Percentiles rank a stretch among this genome's conserved stretches.
Evolutionary conservation across 805 yeast species (phyloP).

Genomic region (Ogataea siamensis): DNA sequence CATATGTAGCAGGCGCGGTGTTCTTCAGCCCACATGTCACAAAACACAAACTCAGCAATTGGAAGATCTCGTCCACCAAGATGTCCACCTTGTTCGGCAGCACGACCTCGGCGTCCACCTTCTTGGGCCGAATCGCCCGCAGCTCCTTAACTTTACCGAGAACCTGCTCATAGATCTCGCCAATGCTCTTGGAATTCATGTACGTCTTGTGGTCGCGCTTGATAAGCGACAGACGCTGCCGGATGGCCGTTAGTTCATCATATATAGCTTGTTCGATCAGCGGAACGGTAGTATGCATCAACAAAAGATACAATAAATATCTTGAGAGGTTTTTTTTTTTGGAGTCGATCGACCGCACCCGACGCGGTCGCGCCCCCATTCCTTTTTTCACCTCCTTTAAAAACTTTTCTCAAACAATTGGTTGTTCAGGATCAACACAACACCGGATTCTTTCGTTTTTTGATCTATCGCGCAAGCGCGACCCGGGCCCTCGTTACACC

Average conservation of each 20-base stretch:
- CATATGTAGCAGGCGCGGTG: slow-evolving; percentile 92
- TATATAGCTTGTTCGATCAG: slow-evolving; percentile 34
- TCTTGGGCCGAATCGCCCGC: slow-evolving; percentile 46
- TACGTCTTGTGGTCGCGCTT: slow-evolving; percentile 66
- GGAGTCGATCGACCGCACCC: slow-evolving; percentile 4
- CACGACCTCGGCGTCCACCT: slow-evolving; percentile 5
- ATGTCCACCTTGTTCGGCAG: slow-evolving; percentile 60
- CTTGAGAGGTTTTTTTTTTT: slow-evolving; percentile 1
- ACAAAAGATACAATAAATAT: slow-evolving; percentile 4
- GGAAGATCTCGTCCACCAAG: slow-evolving; percentile 85
- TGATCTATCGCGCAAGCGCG: slow-evolving; percentile 7
- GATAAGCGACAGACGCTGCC: slow-evolving; percentile 42
- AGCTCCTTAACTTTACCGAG: slow-evolving; percentile 52
- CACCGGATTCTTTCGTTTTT: slow-evolving; percentile 1
- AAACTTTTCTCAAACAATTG: slow-evolving; percentile 12
- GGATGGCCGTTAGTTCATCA: slow-evolving; percentile 40
- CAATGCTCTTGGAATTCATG: slow-evolving; percentile 67
- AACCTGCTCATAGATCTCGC: slow-evolving; percentile 55
- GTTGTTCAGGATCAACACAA: neutral
- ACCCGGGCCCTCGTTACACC: slow-evolving; percentile 1
- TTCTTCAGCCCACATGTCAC: slow-evolving; percentile 89
- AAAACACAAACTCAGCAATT: slow-evolving; percentile 79
- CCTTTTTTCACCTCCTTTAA: slow-evolving; percentile 10
- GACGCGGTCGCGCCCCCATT: slow-evolving; percentile 8
- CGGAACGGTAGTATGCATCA: slow-evolving; percentile 33